These are phyloP conservation scores for Ammopiptanthus mongolicus DNA, from an alignment of 306 rosid species.

Conservation along the genomic window DNA sequence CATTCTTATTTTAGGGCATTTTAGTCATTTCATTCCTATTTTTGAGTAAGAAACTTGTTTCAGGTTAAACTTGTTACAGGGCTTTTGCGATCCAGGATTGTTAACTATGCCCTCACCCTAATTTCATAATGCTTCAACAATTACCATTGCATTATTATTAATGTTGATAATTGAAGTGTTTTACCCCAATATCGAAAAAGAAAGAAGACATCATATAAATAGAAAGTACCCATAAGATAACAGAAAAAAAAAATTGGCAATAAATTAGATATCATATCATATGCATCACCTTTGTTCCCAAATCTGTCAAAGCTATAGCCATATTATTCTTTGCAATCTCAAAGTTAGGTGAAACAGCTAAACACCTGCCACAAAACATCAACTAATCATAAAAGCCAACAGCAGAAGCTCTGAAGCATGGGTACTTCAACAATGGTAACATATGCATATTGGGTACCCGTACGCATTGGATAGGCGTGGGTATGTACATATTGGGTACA, in stretches of 20 bases:
- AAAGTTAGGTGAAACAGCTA: slow-evolving; percentile 94
- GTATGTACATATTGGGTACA: no score
- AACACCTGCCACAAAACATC: slow-evolving; percentile 62
- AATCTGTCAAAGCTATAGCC: slow-evolving; percentile 99
- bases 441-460: no score
- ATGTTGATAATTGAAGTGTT: neutral
- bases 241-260: neutral
- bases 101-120: no score
- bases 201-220: neutral
- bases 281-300: slow-evolving; percentile 86
- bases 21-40: no score
- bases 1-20: no score
- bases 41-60: no score
- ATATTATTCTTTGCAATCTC: slow-evolving; percentile 98
- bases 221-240: neutral
- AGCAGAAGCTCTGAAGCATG: neutral
- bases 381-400: slow-evolving; percentile 6
- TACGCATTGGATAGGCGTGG: no score
- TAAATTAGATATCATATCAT: neutral
- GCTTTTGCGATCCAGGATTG: no score
- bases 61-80: no score
- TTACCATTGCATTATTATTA: neutral
- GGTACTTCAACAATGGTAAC: no score
- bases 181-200: neutral
- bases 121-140: no score